These are phyloP conservation scores for Caryopteris hybrid DNA, from an alignment of 305 asterid genomes.

Conservation along the genomic window DNA sequence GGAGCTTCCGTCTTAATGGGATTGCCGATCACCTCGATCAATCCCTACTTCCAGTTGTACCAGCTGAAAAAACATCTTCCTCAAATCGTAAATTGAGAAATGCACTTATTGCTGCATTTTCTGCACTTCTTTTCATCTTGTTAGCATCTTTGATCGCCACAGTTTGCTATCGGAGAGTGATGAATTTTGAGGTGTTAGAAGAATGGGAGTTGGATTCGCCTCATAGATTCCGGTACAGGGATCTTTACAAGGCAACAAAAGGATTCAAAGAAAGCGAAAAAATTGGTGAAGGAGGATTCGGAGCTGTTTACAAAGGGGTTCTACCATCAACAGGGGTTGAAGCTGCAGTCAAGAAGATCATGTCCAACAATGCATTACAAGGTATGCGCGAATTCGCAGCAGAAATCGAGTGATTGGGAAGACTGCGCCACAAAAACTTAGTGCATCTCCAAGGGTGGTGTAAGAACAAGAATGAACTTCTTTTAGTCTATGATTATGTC, in stretches of 20 bases:
- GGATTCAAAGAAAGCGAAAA: conserved; percentile 56
- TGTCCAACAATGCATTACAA: conserved; percentile 39
- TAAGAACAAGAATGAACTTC: conserved; percentile 53
- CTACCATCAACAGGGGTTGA: conserved; percentile 40
- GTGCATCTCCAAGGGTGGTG: conserved; percentile 87
- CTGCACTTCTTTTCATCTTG: conserved; percentile 31
- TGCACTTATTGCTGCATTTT: conserved; percentile 37
- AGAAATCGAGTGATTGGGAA: conserved; percentile 68
- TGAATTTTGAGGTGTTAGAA: conserved; percentile 37
- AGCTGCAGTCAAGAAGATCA: conserved; percentile 62
- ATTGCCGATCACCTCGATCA: conserved; percentile 30
- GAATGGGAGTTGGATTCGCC: conserved; percentile 79
- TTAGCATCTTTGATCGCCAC: conserved; percentile 10
- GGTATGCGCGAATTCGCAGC: conserved; percentile 78
- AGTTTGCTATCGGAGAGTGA: conserved; percentile 22
- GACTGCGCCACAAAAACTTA: conserved; percentile 62
- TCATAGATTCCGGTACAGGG: conserved; percentile 52
- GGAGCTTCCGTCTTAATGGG: conserved; percentile 67
- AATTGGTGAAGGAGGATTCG: conserved; percentile 72
- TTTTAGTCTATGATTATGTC: conserved; percentile 58
- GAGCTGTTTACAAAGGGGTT: conserved; percentile 62
- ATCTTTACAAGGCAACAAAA: conserved; percentile 52
- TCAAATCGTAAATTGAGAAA: conserved; percentile 20
- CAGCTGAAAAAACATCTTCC: conserved; percentile 15
- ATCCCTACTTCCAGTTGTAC: conserved; percentile 34